Conservation (phyloP, 441 rosid species). For the Pelargonium citronellum region DNA sequence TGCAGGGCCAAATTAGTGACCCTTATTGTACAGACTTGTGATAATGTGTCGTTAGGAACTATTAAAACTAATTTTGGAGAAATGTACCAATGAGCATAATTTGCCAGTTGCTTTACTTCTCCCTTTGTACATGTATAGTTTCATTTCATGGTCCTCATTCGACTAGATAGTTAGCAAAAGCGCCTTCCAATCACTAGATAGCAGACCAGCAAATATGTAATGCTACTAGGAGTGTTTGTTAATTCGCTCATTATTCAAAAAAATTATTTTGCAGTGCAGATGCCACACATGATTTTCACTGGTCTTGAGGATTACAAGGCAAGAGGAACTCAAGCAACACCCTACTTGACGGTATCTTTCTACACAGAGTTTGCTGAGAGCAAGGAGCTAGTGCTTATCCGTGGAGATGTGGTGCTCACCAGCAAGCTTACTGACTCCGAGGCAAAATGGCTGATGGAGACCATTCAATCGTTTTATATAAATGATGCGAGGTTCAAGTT, state of each 20-base stretch:
- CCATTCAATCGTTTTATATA: constrained; percentile 74
- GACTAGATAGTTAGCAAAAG: too few relatives aligned
- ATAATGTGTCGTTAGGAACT: neutral
- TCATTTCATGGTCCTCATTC: too few relatives aligned
- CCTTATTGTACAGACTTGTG: too few relatives aligned
- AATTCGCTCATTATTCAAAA: too few relatives aligned
- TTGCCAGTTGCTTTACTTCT: constrained; percentile 1
- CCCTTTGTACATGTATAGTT: neutral
- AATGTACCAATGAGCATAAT: neutral
- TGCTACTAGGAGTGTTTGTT: too few relatives aligned
- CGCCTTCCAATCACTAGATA: too few relatives aligned
- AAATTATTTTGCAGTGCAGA: constrained; percentile 51
- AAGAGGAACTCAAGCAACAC: constrained; percentile 88
- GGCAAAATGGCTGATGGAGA: constrained; percentile 78
- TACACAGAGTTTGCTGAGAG: constrained; percentile 73
- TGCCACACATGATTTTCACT: constrained; percentile 81
- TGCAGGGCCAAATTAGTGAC: too few relatives aligned
- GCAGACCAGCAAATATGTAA: too few relatives aligned
- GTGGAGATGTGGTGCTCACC: constrained; percentile 77
- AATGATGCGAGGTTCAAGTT: constrained; percentile 67
- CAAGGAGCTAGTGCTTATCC: constrained; percentile 69
- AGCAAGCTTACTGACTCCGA: constrained; percentile 79
- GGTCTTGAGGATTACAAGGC: constrained; percentile 97
- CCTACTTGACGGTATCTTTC: constrained; percentile 52
- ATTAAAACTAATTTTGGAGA: neutral